These are phyloP conservation scores for Arctium lappa DNA, from an alignment of 129 eudicot genomes.

Conservation along the genomic window DNA sequence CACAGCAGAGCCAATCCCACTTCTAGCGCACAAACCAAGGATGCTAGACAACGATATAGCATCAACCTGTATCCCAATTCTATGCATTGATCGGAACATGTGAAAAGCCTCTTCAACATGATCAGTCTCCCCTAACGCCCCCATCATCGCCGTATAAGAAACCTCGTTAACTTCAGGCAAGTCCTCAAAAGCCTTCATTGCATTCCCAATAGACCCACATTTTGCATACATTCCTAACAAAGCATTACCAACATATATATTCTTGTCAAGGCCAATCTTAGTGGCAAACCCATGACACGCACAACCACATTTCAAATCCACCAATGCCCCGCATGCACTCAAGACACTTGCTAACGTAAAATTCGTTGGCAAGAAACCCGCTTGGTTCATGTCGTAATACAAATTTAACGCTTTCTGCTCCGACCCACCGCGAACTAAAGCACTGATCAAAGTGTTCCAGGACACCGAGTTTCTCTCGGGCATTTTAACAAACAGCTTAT, in stretches of 20 bases:
- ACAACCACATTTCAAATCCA: constrained; percentile 43
- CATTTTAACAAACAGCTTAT: constrained; percentile 56
- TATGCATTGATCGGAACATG: constrained; percentile 62
- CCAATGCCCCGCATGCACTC: constrained; percentile 70
- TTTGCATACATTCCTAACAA: constrained; percentile 70
- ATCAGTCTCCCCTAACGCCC: constrained; percentile 59
- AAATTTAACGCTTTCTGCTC: constrained; percentile 46
- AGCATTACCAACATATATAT: constrained; percentile 71
- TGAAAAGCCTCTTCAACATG: constrained; percentile 53
- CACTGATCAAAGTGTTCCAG: constrained; percentile 78
- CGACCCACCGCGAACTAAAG: constrained; percentile 43
- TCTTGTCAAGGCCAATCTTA: constrained; percentile 62
- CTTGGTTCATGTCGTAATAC: constrained; percentile 48
- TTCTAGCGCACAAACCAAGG: constrained; percentile 57
- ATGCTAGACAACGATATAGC: constrained; percentile 68
- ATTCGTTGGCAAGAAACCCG: constrained; percentile 61
- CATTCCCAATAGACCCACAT: constrained; percentile 45
- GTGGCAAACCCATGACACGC: constrained; percentile 57
- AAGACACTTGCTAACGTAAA: constrained; percentile 78
- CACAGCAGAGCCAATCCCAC: constrained; percentile 17
- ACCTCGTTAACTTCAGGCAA: constrained; percentile 74
- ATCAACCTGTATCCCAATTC: constrained; percentile 46
- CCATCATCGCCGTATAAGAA: constrained; percentile 72
- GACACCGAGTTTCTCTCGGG: constrained; percentile 69
- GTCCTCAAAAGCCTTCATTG: constrained; percentile 51